phyloP scores from a whole-genome alignment of 2,329 filamentous ascomycete species.

The Fusarium compactum region DNA sequence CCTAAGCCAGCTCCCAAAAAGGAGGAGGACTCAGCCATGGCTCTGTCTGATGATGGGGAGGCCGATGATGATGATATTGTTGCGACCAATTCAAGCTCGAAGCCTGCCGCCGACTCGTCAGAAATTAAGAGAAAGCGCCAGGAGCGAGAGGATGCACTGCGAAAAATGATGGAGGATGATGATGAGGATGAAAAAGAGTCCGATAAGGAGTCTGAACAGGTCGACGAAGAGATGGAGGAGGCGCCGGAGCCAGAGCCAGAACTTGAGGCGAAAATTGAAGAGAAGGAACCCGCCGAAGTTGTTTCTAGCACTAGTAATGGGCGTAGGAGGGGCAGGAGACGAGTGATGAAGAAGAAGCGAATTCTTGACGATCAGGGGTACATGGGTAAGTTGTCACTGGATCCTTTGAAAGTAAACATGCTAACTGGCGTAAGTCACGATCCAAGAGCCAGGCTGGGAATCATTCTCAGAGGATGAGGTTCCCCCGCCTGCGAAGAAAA shows the following conservation, averaged over 20 bases:
- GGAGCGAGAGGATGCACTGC: constrained; percentile 55
- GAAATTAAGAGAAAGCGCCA: constrained; percentile 49
- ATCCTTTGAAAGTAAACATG: not conserved
- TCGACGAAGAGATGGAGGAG: constrained; percentile 58
- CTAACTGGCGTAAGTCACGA: constrained; percentile 73
- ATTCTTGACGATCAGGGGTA: constrained; percentile 91
- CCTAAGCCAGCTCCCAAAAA: constrained; percentile 61
- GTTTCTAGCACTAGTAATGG: constrained; percentile 68
- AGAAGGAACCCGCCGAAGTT: constrained; percentile 63
- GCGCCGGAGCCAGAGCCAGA: constrained; percentile 55
- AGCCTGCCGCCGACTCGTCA: constrained; percentile 42
- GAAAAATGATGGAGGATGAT: constrained; percentile 65
- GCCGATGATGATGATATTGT: constrained; percentile 55
- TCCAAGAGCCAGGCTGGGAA: constrained; percentile 88
- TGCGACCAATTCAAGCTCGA: constrained; percentile 39
- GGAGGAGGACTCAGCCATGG: constrained; percentile 50
- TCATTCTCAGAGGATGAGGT: constrained; percentile 93
- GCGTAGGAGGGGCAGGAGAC: constrained; percentile 79
- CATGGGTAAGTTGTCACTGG: constrained; percentile 71
- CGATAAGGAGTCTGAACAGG: constrained; percentile 53
- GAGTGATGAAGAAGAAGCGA: constrained; percentile 89
- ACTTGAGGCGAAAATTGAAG: constrained; percentile 52
- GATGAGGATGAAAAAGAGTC: constrained; percentile 69
- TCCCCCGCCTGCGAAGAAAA: constrained; percentile 63
- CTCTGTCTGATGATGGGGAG: constrained; percentile 57